Conservation (phyloP, 2,329 filamentous ascomycete genomes). For the Chrysosporium keratinophilum region DNA sequence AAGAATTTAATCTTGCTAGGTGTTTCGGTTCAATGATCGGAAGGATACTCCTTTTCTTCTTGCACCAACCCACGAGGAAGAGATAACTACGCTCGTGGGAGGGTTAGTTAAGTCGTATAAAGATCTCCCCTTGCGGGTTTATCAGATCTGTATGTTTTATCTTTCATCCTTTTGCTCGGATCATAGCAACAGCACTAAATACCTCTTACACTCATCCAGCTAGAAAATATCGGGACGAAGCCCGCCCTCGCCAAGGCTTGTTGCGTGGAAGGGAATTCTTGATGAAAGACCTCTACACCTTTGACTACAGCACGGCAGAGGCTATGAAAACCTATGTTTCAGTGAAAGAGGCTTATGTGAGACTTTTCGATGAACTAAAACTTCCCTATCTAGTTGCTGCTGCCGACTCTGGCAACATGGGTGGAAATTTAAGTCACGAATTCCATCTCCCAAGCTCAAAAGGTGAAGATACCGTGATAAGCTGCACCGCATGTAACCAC, state of each 20-base stretch:
- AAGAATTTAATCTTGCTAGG: constrained; percentile 35
- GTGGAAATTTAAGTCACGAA: constrained; percentile 84
- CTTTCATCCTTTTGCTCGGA: constrained; percentile 6
- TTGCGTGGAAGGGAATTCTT: constrained; percentile 81
- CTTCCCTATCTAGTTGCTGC: constrained; percentile 75
- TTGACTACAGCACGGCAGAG: constrained; percentile 58
- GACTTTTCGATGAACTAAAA: constrained; percentile 71
- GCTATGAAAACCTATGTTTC: constrained; percentile 70
- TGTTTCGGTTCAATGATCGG: constrained; percentile 72
- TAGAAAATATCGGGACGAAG: constrained; percentile 89
- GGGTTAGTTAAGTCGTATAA: constrained; percentile 70
- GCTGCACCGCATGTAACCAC: constrained; percentile 62
- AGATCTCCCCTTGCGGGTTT: constrained; percentile 72
- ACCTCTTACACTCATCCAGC: constrained; percentile 38
- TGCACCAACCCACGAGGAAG: constrained; percentile 91
- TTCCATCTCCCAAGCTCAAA: constrained; percentile 73
- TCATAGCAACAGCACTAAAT: too few relatives aligned
- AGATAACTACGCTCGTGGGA: constrained; percentile 75
- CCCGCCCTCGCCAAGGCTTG: constrained; percentile 75
- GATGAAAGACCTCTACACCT: constrained; percentile 98
- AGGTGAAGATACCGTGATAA: constrained; percentile 78
- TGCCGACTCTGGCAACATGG: constrained; percentile 93
- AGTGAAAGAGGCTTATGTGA: constrained; percentile 62
- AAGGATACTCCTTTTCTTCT: constrained; percentile 65
- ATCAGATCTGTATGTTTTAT: constrained; percentile 63